phyloP scores from a whole-genome alignment of 1,284 basidiomycete genomes.

The Cystobasidium slooffiae region DNA sequence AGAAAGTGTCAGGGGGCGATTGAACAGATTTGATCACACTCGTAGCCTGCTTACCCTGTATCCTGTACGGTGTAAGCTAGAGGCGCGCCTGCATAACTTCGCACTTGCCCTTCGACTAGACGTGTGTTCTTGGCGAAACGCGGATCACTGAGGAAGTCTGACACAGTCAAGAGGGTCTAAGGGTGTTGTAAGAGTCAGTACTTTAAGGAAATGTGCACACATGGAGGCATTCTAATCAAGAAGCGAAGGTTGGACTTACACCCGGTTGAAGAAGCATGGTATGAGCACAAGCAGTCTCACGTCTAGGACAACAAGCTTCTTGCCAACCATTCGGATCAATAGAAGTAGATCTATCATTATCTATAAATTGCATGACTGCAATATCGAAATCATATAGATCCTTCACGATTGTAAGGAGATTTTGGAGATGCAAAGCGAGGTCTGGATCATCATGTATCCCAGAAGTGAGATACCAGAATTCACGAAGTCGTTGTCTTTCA shows the following conservation, averaged over 20 bases:
- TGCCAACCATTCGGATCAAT: conserved; percentile 20
- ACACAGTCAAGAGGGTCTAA: conserved; percentile 18
- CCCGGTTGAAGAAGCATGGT: conserved; percentile 29
- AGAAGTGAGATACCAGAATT: conserved; percentile 18
- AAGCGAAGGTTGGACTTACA: neutral
- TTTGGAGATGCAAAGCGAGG: conserved; percentile 13
- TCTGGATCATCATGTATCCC: conserved; percentile 25
- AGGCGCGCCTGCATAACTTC: conserved; percentile 23
- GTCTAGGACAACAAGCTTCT: conserved; percentile 6
- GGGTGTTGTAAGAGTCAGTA: neutral
- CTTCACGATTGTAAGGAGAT: conserved; percentile 13
- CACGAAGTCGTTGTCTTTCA: conserved; percentile 16
- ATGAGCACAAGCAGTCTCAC: conserved; percentile 29
- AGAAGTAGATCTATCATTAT: conserved; percentile 21
- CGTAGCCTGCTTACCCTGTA: conserved; percentile 11
- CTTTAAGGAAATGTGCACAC: too few relatives aligned
- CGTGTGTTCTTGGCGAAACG: conserved; percentile 21
- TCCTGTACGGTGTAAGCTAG: neutral
- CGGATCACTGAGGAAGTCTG: conserved; percentile 21
- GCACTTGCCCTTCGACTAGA: conserved; percentile 1
- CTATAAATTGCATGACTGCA: conserved; percentile 23
- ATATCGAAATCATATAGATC: conserved; percentile 24
- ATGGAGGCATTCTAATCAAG: neutral
- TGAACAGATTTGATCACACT: neutral
- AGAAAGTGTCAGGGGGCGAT: neutral